Evolutionary conservation across 2,329 filamentous ascomycete species (phyloP).

Genomic region (Ceratocystis smalleyi): DNA sequence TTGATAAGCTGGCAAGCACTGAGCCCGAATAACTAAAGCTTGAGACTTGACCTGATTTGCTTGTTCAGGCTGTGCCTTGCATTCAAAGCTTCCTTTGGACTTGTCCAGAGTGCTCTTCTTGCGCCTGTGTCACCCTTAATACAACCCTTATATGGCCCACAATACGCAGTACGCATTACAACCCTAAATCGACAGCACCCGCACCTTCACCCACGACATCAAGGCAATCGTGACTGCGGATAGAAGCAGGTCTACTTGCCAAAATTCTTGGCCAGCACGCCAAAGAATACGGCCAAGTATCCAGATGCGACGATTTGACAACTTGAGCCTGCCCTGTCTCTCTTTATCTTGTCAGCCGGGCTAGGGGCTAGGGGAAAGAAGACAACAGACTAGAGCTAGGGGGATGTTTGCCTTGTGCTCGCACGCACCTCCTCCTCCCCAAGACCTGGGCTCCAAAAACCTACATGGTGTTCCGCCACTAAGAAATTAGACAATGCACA

Average conservation of each 20-base stretch:
- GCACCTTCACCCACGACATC: background rate
- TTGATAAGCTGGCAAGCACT: too few species aligned
- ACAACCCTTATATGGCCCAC: background rate
- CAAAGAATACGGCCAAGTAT: background rate
- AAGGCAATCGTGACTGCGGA: background rate
- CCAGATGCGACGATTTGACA: background rate
- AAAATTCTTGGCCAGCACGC: background rate
- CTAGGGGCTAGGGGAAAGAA: background rate
- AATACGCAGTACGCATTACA: background rate
- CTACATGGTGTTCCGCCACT: background rate
- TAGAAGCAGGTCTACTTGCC: background rate
- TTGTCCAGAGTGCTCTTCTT: background rate
- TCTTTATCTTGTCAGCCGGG: background rate
- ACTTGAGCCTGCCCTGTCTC: background rate
- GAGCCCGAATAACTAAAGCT: too few species aligned
- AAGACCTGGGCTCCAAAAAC: background rate
- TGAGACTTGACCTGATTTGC: background rate
- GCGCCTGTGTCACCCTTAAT: background rate
- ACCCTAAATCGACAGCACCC: background rate
- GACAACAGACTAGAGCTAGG: background rate
- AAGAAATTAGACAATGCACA: background rate
- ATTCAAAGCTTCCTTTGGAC: background rate
- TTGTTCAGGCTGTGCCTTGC: background rate
- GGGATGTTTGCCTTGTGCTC: background rate
- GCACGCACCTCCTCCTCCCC: background rate